These are phyloP conservation scores for Royoungia palumana DNA, from an alignment of 768 basidiomycete species.

Conservation along the genomic window DNA sequence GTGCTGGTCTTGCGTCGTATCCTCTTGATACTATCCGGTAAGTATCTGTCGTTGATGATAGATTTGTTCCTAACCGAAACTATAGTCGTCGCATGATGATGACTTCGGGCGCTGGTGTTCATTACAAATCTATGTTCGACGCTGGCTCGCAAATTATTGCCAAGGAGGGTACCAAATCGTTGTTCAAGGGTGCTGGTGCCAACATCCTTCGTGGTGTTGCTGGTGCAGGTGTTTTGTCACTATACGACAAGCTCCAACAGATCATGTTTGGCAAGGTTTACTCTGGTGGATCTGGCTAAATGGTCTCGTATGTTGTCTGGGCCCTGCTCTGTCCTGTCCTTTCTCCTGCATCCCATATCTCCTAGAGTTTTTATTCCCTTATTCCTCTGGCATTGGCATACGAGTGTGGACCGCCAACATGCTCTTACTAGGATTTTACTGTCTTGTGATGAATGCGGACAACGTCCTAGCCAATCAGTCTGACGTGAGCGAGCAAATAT, in stretches of 20 bases:
- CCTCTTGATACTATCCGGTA: constrained; percentile 90
- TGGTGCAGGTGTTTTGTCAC: constrained; percentile 98
- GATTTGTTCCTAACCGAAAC: constrained; percentile 12
- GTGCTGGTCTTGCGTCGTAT: constrained; percentile 98
- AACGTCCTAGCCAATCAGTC: neutral
- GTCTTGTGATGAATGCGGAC: constrained; percentile 17
- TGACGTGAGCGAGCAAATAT: neutral
- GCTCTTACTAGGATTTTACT: constrained; percentile 19
- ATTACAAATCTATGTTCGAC: constrained; percentile 99
- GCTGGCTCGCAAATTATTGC: constrained; percentile 90
- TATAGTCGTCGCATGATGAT: constrained; percentile 99
- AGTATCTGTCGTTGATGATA: neutral
- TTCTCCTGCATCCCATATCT: constrained; percentile 22
- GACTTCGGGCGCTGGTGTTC: constrained; percentile 92
- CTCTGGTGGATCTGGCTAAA: constrained; percentile 70
- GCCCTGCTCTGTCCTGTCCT: constrained; percentile 31
- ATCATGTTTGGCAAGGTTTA: constrained; percentile 99
- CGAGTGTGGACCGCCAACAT: constrained; percentile 22
- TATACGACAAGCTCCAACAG: constrained; percentile 98
- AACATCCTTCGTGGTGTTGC: constrained; percentile 98
- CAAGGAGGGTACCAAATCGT: constrained; percentile 92
- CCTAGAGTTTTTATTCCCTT: constrained; percentile 34
- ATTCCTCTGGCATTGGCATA: constrained; percentile 17
- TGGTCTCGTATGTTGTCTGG: constrained; percentile 16
- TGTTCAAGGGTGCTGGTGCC: constrained; percentile 99